phyloP scores from a whole-genome alignment of 495 filamentous ascomycete species.

The Penicillium chermesinum region DNA sequence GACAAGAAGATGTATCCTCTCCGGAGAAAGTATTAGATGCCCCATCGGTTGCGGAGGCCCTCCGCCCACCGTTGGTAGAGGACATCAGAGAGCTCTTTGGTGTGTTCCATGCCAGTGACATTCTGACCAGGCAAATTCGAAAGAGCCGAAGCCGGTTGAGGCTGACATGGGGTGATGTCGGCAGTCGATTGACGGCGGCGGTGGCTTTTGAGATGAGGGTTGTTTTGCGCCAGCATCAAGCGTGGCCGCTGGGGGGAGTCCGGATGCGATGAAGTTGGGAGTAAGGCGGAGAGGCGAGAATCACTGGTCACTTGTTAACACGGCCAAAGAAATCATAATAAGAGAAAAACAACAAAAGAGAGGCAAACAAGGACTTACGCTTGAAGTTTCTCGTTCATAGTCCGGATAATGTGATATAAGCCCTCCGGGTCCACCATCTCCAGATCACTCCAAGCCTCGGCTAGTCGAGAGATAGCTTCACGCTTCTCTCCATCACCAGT shows the following conservation, averaged over 20 bases:
- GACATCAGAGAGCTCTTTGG: constrained; percentile 81
- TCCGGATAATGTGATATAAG: constrained; percentile 73
- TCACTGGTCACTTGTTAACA: constrained; percentile 33
- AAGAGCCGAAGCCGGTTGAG: constrained; percentile 30
- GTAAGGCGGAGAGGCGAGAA: constrained; percentile 44
- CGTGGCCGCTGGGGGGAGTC: constrained; percentile 52
- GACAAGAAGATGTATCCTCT: constrained; percentile 3
- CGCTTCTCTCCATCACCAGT: constrained; percentile 69
- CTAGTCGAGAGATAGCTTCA: constrained; percentile 73
- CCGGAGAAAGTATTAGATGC: constrained; percentile 31
- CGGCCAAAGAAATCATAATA: neutral
- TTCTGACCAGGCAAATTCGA: constrained; percentile 44
- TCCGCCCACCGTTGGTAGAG: constrained; percentile 88
- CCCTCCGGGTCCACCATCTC: constrained; percentile 89
- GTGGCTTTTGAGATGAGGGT: constrained; percentile 78
- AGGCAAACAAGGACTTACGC: constrained; percentile 32
- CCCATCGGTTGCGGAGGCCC: constrained; percentile 77
- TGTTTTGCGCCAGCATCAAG: constrained; percentile 72
- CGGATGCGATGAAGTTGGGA: constrained; percentile 39
- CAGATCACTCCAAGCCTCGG: constrained; percentile 76
- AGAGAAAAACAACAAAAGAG: too few species aligned
- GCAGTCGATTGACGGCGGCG: constrained; percentile 59
- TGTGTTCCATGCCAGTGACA: constrained; percentile 81
- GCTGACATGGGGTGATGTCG: constrained; percentile 14
- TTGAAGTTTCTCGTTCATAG: constrained; percentile 58